Base-by-base conservation (phyloP, 805 yeast genomes). In the Maudiozyma saulgeensis region DNA sequence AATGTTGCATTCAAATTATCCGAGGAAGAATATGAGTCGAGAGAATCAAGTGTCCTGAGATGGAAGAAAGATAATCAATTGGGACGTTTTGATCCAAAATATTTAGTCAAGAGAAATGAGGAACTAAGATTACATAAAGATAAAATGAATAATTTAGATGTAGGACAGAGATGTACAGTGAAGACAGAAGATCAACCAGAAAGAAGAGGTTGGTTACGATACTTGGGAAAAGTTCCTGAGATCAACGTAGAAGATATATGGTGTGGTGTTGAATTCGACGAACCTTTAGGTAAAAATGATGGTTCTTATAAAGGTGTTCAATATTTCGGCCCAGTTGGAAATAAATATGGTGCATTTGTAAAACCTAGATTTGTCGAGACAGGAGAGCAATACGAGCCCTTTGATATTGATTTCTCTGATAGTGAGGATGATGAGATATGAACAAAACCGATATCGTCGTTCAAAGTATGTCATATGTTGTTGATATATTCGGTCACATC, bases 261-360 rank as follows among this genome's bases (percentile, higher is more conserved):
- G 96, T 76, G 86, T 31, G 98, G 97, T 0, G 77, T 91, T 3
- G 86, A 82, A 56, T 81, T 89, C 48, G 93, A 86, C 56, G 88
- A 85, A 56, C 91, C 97, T 0, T 76, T 77, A 7, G 98, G 98
- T 5, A 87, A 84, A 63, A 87, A 90, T 59, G 79, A 87, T 60
- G 98, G 98, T 0, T 67, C 79, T 19, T 69, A 88, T 39, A 78
- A 80, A 35, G 89, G 87, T 0, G 62, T 56, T 0, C 58, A 72
- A 35, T 76, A 85, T 54, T 90, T 91, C 60, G 68, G 72, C 4
- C 79, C 88, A 32, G 68, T 70, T 6, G 59, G 60, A 6, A 59
- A 58, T 0, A 75, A 75, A 19, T 81, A 86, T 58, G 97, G 97
- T 5, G 80, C 88, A 6, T 87, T 91, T 63, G 79, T 89, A 13